Evolutionary conservation across 1,139 yeast species (phyloP), one percentile per base, ranked within the genome.

Genomic region (Yamadazyma songkhlaensis): DNA sequence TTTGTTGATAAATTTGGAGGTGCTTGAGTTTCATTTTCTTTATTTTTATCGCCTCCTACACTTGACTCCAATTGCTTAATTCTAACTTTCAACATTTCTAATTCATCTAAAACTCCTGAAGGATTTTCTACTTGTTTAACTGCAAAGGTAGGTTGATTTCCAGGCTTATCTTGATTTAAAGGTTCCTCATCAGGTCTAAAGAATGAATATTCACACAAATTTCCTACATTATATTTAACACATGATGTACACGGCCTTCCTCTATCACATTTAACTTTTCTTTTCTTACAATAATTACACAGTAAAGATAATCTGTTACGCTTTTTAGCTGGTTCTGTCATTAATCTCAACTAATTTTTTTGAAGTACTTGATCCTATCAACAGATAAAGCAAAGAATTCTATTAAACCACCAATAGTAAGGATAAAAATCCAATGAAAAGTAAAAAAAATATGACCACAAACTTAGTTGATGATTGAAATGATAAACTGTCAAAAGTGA

Each of bases 221-320:
- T 54, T n/a, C 49, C 43, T 32, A 57, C 60, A 27, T 62, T 59
- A 40, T 64, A 64, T 43, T 63, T 67, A 34, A 57, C 57, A 47
- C 76, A 70, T 9, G 69, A 60, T 9, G 67, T 54, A 40, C 76
- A 70, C 6, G 75, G 75, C 26, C 48, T 51, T 3, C 61, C 69
- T 37, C 66, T 53, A 45, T 69, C 72, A 54, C 76, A 70, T 38
- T 63, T 67, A 39, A 69, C 71, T 48, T 70, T 70, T 23, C 75
- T 45, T 42, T 55, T 55, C 39, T 64, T 64, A 49, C 75, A 69
- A 45, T 67, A 66, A 32, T 57, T 61, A 48, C 75, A 69, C 21
- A 67, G 73, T 35, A 62, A 52, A 15, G 68, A 60, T 35, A 54
- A 50, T 43, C 74, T 55, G 37, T 59, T 56, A 30, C 74, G 51